phyloP scores from a whole-genome alignment of 768 basidiomycete species.

The Lactifluus echinatus region DNA sequence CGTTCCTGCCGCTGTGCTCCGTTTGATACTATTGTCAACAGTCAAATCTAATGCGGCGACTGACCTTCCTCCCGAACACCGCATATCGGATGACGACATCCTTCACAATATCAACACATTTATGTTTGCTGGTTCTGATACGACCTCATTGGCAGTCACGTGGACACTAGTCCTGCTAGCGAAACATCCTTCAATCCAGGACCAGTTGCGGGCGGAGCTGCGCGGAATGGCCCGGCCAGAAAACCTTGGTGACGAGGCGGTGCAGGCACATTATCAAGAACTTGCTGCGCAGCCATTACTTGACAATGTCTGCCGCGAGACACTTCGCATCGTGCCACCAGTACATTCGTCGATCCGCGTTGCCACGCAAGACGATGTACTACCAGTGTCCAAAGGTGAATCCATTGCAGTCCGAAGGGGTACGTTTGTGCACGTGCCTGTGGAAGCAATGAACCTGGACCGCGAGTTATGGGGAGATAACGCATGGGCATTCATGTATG shows the following conservation, averaged over 20 bases:
- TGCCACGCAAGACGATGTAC: constrained; percentile 66
- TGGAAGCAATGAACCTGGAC: constrained; percentile 76
- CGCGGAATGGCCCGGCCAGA: constrained; percentile 31
- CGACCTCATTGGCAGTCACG: constrained; percentile 71
- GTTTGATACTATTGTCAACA: constrained; percentile 25
- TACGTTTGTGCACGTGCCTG: constrained; percentile 65
- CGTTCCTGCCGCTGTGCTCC: not conserved
- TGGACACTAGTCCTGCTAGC: constrained; percentile 80
- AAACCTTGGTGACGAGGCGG: constrained; percentile 45
- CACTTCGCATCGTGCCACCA: constrained; percentile 70
- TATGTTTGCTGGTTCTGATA: constrained; percentile 87
- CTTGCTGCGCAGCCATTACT: constrained; percentile 57
- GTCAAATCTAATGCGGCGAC: constrained; percentile 77
- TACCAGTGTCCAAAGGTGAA: constrained; percentile 54
- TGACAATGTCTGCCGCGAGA: constrained; percentile 68
- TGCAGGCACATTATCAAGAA: constrained; percentile 44
- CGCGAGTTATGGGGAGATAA: constrained; percentile 71
- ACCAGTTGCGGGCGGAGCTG: constrained; percentile 63
- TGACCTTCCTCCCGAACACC: constrained; percentile 58
- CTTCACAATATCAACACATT: constrained; percentile 82
- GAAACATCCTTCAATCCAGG: constrained; percentile 55
- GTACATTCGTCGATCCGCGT: constrained; percentile 76
- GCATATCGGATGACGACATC: constrained; percentile 83
- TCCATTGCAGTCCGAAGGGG: constrained; percentile 52
- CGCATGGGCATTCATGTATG: constrained; percentile 73